These are phyloP conservation scores for Cystobasidiaceae sp. DNA, from an alignment of 1,284 basidiomycete genomes.

Conservation along the genomic window DNA sequence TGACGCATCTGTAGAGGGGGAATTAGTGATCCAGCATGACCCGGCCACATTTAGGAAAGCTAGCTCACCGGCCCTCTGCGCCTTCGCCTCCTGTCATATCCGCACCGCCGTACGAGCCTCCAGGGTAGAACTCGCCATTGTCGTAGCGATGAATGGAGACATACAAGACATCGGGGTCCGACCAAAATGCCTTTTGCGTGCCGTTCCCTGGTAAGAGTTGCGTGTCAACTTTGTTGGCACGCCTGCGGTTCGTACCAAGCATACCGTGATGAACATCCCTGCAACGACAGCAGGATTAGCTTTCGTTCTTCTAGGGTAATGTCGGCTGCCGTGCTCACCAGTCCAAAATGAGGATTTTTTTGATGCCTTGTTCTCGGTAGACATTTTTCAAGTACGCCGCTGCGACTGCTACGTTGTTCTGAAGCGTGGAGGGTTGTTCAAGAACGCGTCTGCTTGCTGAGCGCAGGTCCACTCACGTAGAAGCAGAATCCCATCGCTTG, in stretches of 20 bases:
- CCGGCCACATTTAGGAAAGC: slow-evolving; percentile 47
- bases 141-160: slow-evolving; percentile 95
- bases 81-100: slow-evolving; percentile 74
- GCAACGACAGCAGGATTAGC: slow-evolving; percentile 19
- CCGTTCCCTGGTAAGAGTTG: slow-evolving; percentile 67
- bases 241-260: no score
- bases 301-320: background rate
- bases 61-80: slow-evolving; percentile 69
- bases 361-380: slow-evolving; percentile 61
- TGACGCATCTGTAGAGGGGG: slow-evolving; percentile 71
- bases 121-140: slow-evolving; percentile 84
- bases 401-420: slow-evolving; percentile 92
- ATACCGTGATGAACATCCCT: slow-evolving; percentile 99
- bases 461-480: slow-evolving; percentile 51
- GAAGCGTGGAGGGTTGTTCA: background rate
- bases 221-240: background rate
- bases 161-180: slow-evolving; percentile 87
- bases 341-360: slow-evolving; percentile 82
- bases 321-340: slow-evolving; percentile 67
- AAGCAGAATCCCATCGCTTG: slow-evolving; percentile 99
- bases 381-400: slow-evolving; percentile 51
- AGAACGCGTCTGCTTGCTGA: background rate
- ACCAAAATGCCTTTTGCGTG: slow-evolving; percentile 89
- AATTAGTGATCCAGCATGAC: background rate
- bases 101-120: slow-evolving; percentile 78